phyloP scores from a whole-genome alignment of 441 rosid species.

The Kokia cookei region DNA sequence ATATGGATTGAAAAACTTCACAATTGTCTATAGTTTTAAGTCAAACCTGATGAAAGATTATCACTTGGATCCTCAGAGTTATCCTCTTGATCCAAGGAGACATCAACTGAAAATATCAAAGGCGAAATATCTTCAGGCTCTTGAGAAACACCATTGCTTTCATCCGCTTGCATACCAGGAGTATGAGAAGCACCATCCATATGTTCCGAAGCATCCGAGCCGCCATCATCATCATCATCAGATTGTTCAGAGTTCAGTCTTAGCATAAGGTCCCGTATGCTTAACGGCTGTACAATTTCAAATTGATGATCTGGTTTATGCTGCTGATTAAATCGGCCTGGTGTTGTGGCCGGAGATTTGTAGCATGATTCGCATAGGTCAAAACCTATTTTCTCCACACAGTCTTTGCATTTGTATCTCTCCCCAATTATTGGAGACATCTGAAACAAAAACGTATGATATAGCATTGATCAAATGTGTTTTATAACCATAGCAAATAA shows the following conservation, averaged over 20 bases:
- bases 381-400: constrained; percentile 57
- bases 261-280: neutral
- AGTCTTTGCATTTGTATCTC: constrained; percentile 63
- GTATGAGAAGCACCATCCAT: constrained; percentile 4
- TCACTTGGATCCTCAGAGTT: constrained; percentile 2
- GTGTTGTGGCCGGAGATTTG: constrained; percentile 37
- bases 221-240: constrained; percentile 4
- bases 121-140: constrained; percentile 13
- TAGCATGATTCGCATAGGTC: constrained; percentile 84
- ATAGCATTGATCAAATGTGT: neutral
- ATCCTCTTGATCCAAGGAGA: neutral
- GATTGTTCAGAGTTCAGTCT: constrained; percentile 10
- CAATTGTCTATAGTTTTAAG: neutral
- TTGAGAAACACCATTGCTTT: constrained; percentile 2
- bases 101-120: constrained; percentile 1
- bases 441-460: constrained; percentile 26
- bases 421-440: constrained; percentile 67
- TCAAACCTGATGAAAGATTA: neutral
- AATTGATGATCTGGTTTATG: constrained; percentile 72
- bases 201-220: constrained; percentile 11
- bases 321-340: constrained; percentile 85
- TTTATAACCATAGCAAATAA: neutral
- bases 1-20: neutral
- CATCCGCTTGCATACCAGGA: constrained; percentile 7
- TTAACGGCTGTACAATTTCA: constrained; percentile 2